Evolutionary conservation across 441 rosid genomes (phyloP), one percentile per base, ranked within the genome.

Genomic region (Erodium chrysanthum): DNA sequence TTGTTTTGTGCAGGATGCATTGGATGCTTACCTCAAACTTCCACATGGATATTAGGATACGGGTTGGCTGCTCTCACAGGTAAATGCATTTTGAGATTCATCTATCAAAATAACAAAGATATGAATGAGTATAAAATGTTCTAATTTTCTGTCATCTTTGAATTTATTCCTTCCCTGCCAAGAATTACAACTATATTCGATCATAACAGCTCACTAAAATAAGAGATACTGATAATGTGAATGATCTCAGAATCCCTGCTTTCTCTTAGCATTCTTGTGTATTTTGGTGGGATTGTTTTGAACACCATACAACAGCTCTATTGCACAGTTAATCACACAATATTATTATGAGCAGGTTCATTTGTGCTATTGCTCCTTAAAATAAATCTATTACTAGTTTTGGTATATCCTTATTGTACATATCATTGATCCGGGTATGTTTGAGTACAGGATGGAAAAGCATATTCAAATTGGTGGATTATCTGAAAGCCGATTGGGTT

Each of bases 401-500:
- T 50, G 10, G 58, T 21, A 50, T 40, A 25, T 59, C 14, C 54
- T 33, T 63, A 61, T 66, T 61, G 67, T 56, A 56, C 46, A 11
- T 65, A 50, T 15, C 23, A 35, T 60, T 37, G 44, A 37, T 37
- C 44, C 37, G 58, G 37, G 18, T 21, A 10, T 66, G 56, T 68
- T 65, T 54, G 58, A 72, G 65, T 83, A 82, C 85, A 94, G 98
- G 92, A 91, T 61, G 98, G 98, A 69, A 91, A 89, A 80, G 91
- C 88, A 60, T 79, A 88, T 91, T 94, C 70, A 96, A 89, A 75
- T 74, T 91, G 79, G 89, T 94, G 64, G 91, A 89, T 81, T 94
- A 94, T 79, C 78, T 88, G 73, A 96, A 94, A 83, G 98, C 98
- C 42, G 96, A 86, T 64, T 84, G 78, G 68, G 88, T 89, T 60